Evolutionary conservation across 2,329 filamentous ascomycete genomes (phyloP), one percentile per base, ranked within the genome.

Genomic region (Pyrenophora teres): DNA sequence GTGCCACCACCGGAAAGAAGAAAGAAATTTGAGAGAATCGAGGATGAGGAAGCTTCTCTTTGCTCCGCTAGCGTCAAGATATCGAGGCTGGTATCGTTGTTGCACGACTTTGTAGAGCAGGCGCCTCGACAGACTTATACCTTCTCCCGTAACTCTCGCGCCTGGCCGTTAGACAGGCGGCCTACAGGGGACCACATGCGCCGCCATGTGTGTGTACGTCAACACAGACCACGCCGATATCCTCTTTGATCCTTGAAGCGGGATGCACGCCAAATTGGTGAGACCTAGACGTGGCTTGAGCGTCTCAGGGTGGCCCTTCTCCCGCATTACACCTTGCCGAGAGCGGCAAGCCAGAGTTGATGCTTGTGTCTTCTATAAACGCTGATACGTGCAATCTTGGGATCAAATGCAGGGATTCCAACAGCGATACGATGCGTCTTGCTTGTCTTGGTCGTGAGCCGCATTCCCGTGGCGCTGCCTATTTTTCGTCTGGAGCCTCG

Each of bases 261-360:
- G 65, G 50, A 51, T 68, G 66, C 64, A 66, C 35, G 57, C 57
- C 60, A 64, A 62, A 65, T 65, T 69, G 62, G 55, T 68, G 65
- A 65, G 57, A 67, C 65, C 54, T 59, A 50, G 60, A 50, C 59
- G 62, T 64, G 54, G 51, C 61, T 57, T 59, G 67, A 67, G 67
- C 61, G 61, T 50, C 44, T 53, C 56, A 63, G 59, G 62, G 62
- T 54, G 43, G 51, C 55, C 47, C 42, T 39, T 37, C 18, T 50
- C 44, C 40, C 42, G 56, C 64, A 64, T 62, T 54, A 57, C 61
- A 61, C 63, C 44, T 63, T 60, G 49, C 63, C 63, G 31, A 43
- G 46, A 58, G 35, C 31, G 58, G 63, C 43, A 58, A 48, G 59
- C 53, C 54, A 63, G 58, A 52, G 38, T 50, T 59, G 56, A 63